A percentile compares a stretch with the other conserved stretches of the same genome.
phyloP scores from a whole-genome alignment of 2,329 filamentous ascomycete species.

The Cytospora leucostoma region DNA sequence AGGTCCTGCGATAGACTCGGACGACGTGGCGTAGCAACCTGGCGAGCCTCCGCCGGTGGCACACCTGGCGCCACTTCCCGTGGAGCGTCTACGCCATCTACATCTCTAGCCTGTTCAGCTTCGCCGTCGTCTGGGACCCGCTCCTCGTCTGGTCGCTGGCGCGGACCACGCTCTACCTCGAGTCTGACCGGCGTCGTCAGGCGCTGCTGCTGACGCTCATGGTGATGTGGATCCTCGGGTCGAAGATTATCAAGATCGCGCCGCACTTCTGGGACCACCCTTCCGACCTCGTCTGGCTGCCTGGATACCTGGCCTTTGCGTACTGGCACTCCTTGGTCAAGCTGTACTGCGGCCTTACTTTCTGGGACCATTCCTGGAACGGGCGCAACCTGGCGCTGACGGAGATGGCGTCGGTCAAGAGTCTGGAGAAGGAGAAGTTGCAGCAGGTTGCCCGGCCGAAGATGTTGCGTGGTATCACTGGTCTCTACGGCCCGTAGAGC shows the following conservation, averaged over 20 bases:
- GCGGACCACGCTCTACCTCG: slow-evolving; percentile 23
- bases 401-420: not conserved
- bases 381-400: slow-evolving; percentile 39
- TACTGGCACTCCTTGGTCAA: slow-evolving; percentile 62
- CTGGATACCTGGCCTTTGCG: slow-evolving; percentile 53
- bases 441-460: not conserved
- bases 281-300: slow-evolving; percentile 51
- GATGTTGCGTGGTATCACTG: not conserved
- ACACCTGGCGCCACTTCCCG: slow-evolving; percentile 45
- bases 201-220: slow-evolving; percentile 25
- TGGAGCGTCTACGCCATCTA: slow-evolving; percentile 62
- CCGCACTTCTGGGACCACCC: slow-evolving; percentile 55
- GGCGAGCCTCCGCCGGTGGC: slow-evolving; percentile 45
- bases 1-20: slow-evolving; percentile 59
- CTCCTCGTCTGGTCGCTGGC: slow-evolving; percentile 40
- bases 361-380: slow-evolving; percentile 47
- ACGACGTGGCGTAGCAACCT: slow-evolving; percentile 60
- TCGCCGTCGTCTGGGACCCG: slow-evolving; percentile 55
- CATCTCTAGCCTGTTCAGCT: slow-evolving; percentile 54
- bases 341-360: slow-evolving; percentile 55
- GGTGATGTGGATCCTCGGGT: slow-evolving; percentile 51
- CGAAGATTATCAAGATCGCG: slow-evolving; percentile 59
- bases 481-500: not conserved
- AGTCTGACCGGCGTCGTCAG: slow-evolving; percentile 13
- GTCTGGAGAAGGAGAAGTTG: slow-evolving; percentile 1